These are phyloP conservation scores for Tremellales sp. DNA, from an alignment of 1,284 basidiomycete genomes.

Conservation along the genomic window DNA sequence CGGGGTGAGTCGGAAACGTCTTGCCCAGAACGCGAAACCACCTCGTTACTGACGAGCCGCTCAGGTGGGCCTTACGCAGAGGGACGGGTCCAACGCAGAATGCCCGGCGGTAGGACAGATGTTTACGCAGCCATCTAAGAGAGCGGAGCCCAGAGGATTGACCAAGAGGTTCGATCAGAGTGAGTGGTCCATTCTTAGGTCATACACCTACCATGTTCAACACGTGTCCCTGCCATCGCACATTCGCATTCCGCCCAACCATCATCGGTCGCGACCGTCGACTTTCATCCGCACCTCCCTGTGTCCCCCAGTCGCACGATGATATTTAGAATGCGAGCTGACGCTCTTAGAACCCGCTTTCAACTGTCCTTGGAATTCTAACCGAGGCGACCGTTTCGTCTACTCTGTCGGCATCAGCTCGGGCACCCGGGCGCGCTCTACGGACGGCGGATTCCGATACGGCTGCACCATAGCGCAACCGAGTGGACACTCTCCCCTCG, in stretches of 20 bases:
- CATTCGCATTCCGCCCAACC: too few relatives aligned
- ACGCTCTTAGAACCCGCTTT: neutral
- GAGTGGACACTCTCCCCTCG: too few relatives aligned
- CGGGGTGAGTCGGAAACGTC: neutral
- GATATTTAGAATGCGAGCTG: neutral
- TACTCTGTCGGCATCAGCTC: neutral
- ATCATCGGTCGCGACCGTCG: too few relatives aligned
- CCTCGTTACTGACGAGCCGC: neutral
- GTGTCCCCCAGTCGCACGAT: too few relatives aligned
- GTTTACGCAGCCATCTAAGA: neutral
- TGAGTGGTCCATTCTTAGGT: neutral
- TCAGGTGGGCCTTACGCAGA: neutral
- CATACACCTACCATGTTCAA: too few relatives aligned
- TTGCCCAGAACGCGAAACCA: neutral
- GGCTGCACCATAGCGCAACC: too few relatives aligned
- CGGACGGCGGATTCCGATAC: too few relatives aligned
- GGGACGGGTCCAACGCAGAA: neutral
- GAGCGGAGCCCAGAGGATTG: neutral
- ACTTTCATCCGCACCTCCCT: too few relatives aligned
- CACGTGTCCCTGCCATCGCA: too few relatives aligned
- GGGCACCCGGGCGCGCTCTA: neutral
- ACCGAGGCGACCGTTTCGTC: neutral
- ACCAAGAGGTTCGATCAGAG: neutral
- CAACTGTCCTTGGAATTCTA: neutral
- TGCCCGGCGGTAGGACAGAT: neutral